Evolutionary conservation across 768 basidiomycete genomes (phyloP).

Genomic region (Lactarius vividus): DNA sequence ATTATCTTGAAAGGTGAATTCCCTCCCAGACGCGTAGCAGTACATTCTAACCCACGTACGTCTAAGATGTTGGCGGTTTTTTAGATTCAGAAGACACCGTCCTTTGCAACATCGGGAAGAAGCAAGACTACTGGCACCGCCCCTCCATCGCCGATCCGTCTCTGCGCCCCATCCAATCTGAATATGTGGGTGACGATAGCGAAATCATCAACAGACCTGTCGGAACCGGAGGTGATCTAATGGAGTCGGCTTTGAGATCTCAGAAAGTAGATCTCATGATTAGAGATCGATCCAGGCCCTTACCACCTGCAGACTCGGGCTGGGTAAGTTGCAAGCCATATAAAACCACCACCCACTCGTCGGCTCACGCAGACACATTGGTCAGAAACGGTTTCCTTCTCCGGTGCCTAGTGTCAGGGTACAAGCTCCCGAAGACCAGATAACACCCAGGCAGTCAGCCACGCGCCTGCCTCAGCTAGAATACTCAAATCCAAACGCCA

Average conservation of each 20-base stretch:
- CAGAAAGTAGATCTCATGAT: background rate
- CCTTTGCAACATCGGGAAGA: background rate
- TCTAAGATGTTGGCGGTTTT: background rate
- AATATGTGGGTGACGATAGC: background rate
- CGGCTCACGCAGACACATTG: background rate
- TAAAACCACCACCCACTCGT: background rate
- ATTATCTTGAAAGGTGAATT: conserved; percentile 13
- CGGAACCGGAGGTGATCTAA: background rate
- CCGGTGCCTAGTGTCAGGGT: background rate
- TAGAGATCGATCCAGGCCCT: background rate
- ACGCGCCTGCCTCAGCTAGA: background rate
- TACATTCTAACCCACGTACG: background rate
- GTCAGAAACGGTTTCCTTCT: background rate
- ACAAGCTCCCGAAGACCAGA: background rate
- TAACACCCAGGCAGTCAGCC: background rate
- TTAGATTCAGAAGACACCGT: conserved; percentile 3
- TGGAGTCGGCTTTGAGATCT: background rate
- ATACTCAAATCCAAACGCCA: background rate
- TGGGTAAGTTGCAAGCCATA: background rate
- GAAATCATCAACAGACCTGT: background rate
- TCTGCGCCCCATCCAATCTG: background rate
- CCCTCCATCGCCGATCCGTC: background rate
- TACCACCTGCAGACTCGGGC: background rate
- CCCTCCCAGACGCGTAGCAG: no score
- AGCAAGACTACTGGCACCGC: background rate